Percentiles rank a stretch among this genome's conserved stretches.
phyloP scores from a whole-genome alignment of 805 yeast species.

The Candida yuanshanica region DNA sequence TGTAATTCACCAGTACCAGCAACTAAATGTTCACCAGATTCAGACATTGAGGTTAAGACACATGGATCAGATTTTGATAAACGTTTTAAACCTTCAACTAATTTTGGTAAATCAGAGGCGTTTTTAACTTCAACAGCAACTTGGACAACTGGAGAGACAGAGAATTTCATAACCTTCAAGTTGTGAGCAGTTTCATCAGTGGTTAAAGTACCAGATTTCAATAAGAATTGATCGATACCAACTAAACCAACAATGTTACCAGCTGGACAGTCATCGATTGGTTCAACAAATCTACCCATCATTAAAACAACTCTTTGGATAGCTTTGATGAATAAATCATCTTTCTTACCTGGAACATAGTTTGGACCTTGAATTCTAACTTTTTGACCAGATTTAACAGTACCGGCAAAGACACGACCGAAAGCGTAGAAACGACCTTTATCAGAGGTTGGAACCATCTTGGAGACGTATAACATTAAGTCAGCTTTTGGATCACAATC shows the following conservation, averaged over 20 bases:
- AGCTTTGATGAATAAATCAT: conserved; percentile 93
- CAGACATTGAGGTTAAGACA: conserved; percentile 81
- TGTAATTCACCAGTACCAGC: conserved; percentile 99
- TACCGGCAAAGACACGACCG: conserved; percentile 99
- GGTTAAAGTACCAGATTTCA: conserved; percentile 98
- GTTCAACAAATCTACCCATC: conserved; percentile 99
- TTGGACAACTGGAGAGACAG: conserved; percentile 99
- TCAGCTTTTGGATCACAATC: conserved; percentile 98
- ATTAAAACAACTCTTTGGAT: conserved; percentile 98
- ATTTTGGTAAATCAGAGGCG: conserved; percentile 98
- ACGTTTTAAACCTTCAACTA: conserved; percentile 99
- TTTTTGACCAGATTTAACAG: conserved; percentile 97
- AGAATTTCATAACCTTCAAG: conserved; percentile 99
- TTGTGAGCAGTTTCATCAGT: conserved; percentile 96
- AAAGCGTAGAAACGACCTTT: conserved; percentile 99
- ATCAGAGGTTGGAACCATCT: conserved; percentile 99
- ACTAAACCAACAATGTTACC: conserved; percentile 99
- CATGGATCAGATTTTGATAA: conserved; percentile 99
- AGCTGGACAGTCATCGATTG: conserved; percentile 99
- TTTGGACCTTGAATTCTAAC: conserved; percentile 99
- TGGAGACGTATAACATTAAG: conserved; percentile 98
- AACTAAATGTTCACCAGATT: conserved; percentile 99
- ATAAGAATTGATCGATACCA: conserved; percentile 99
- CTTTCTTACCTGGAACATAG: conserved; percentile 98
- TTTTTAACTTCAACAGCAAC: conserved; percentile 99